phyloP scores from a whole-genome alignment of 1,284 basidiomycete genomes.

The Cystobasidium sp. region DNA sequence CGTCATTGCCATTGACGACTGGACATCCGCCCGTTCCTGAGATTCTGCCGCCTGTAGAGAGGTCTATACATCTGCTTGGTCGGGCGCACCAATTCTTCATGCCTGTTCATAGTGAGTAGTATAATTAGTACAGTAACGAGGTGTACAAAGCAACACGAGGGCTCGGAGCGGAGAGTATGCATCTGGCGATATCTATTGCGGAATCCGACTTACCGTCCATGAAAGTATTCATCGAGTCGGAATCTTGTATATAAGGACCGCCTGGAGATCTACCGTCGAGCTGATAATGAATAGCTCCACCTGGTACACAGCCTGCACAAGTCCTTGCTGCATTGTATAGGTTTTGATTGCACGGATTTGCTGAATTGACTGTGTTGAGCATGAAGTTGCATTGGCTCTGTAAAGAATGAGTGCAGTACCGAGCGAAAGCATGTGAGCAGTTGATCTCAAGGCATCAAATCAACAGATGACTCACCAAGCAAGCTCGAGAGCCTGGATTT shows the following conservation, averaged over 20 bases:
- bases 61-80: constrained; percentile 24
- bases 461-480: constrained; percentile 23
- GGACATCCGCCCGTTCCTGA: constrained; percentile 17
- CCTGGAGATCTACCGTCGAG: constrained; percentile 9
- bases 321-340: constrained; percentile 23
- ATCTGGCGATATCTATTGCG: not conserved
- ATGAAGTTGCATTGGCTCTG: constrained; percentile 31
- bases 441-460: no score
- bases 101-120: no score
- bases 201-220: constrained; percentile 2
- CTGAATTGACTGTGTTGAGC: constrained; percentile 28
- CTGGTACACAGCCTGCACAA: constrained; percentile 11
- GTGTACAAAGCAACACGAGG: no score
- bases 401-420: no score
- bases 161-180: no score
- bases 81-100: constrained; percentile 25
- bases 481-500: constrained; percentile 5
- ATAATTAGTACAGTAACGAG: no score
- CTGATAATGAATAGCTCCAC: constrained; percentile 28
- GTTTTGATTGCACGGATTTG: constrained; percentile 20
- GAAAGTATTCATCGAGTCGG: constrained; percentile 17
- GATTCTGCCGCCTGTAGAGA: constrained; percentile 14
- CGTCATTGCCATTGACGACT: no score
- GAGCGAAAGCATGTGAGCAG: no score
- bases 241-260: not conserved